phyloP scores from a whole-genome alignment of 257 asterid genomes.

The Ballota nigra region DNA sequence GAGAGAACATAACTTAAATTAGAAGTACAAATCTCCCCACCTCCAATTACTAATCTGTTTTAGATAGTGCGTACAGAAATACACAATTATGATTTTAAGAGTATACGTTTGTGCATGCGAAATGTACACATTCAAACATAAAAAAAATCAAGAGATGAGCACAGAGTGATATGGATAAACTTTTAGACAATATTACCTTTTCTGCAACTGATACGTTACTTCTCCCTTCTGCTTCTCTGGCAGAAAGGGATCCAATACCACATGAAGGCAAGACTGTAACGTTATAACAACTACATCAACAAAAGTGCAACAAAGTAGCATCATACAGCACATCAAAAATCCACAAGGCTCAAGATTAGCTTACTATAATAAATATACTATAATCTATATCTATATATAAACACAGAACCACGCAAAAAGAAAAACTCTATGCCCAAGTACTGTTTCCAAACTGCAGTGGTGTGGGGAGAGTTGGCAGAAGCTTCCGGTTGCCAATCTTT shows the following conservation, averaged over 20 bases:
- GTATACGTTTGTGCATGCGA: neutral
- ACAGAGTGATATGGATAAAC: neutral
- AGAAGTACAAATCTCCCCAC: neutral
- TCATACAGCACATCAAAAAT: neutral
- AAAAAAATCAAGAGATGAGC: neutral
- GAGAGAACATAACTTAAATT: neutral
- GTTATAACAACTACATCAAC: constrained; percentile 20
- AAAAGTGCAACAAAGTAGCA: neutral
- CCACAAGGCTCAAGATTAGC: neutral
- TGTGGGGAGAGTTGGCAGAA: neutral
- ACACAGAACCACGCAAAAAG: neutral
- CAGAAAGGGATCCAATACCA: constrained; percentile 92
- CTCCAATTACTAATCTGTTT: neutral
- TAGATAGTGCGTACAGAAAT: neutral
- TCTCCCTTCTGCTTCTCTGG: constrained; percentile 93
- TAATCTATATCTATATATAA: too few relatives aligned
- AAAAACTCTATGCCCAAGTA: neutral
- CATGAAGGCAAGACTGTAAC: constrained; percentile 72
- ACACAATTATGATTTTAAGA: neutral
- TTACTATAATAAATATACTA: too few relatives aligned
- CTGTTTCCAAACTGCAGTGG: neutral
- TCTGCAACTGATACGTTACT: constrained; percentile 78
- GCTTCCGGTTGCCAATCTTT: neutral
- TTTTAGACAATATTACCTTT: constrained; percentile 45
- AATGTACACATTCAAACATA: neutral